These are phyloP conservation scores for Sclerospora graminicola DNA, from an alignment of 352 stramenopile genomes.

Conservation along the genomic window DNA sequence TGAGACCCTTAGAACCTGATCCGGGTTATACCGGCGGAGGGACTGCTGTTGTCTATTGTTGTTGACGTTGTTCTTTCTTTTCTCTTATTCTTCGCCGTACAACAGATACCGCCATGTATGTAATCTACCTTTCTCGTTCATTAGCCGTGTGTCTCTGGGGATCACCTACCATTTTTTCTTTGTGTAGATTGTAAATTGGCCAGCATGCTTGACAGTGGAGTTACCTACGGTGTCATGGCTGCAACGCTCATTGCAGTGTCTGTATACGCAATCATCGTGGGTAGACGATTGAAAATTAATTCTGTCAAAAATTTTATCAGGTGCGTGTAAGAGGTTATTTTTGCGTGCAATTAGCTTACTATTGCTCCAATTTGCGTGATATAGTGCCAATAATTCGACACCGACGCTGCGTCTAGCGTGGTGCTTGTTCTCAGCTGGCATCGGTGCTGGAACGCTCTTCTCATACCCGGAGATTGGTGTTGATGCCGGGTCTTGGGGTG, in stretches of 20 bases:
- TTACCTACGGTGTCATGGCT: slow-evolving; percentile 50
- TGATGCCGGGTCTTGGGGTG: slow-evolving; percentile 52
- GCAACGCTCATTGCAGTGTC: slow-evolving; percentile 49
- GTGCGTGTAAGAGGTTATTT: slow-evolving; percentile 7
- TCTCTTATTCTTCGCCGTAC: not conserved
- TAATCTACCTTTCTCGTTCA: not conserved
- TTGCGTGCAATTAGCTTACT: not conserved
- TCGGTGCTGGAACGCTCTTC: slow-evolving; percentile 69
- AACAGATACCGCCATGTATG: not conserved
- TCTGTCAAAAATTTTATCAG: slow-evolving; percentile 55
- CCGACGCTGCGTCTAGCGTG: slow-evolving; percentile 45
- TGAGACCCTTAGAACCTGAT: slow-evolving; percentile 59
- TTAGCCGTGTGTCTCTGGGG: not conserved
- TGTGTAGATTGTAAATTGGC: not conserved
- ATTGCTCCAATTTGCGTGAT: slow-evolving; percentile 10
- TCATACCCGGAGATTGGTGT: slow-evolving; percentile 71
- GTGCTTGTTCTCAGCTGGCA: slow-evolving; percentile 71
- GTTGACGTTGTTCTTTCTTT: not conserved
- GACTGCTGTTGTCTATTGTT: slow-evolving; percentile 26
- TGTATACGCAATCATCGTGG: slow-evolving; percentile 55
- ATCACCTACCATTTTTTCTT: not conserved
- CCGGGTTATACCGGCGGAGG: slow-evolving; percentile 51
- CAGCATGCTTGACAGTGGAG: slow-evolving; percentile 37
- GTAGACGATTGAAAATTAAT: slow-evolving; percentile 41
- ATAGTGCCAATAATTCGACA: slow-evolving; percentile 60